Evolutionary conservation across 2,329 filamentous ascomycete species (phyloP).

Genomic region (Sclerotinia subarctica): DNA sequence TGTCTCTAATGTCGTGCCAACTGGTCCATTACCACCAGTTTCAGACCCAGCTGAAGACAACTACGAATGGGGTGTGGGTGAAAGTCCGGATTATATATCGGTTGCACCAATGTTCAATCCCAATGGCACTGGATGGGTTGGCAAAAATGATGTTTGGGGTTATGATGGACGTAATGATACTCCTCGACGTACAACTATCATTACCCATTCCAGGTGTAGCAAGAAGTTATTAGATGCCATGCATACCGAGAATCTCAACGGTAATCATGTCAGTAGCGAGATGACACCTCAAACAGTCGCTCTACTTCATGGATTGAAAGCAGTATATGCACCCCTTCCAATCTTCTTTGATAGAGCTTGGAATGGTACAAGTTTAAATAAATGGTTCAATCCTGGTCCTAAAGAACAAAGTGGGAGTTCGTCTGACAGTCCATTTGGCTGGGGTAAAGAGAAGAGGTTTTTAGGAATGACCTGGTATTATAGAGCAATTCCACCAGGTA

Average conservation of each 20-base stretch:
- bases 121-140: conserved; percentile 68
- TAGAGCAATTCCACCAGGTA: conserved; percentile 54
- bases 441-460: conserved; percentile 56
- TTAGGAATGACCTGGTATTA: conserved; percentile 61
- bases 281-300: conserved; percentile 74
- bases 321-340: conserved; percentile 74
- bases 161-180: conserved; percentile 47
- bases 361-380: conserved; percentile 52
- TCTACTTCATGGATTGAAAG: conserved; percentile 74
- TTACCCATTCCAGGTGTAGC: conserved; percentile 72
- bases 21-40: conserved; percentile 62
- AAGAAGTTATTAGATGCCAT: conserved; percentile 70
- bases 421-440: conserved; percentile 54
- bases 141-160: conserved; percentile 56
- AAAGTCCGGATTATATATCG: conserved; percentile 64
- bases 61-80: conserved; percentile 72
- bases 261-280: conserved; percentile 74
- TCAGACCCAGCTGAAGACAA: conserved; percentile 58
- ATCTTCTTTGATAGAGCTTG: conserved; percentile 77
- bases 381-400: conserved; percentile 59
- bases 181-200: conserved; percentile 63
- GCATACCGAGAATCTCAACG: conserved; percentile 71
- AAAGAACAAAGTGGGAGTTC: conserved; percentile 51
- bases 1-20: conserved; percentile 57
- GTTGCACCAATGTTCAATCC: conserved; percentile 78